phyloP scores from a whole-genome alignment of 768 basidiomycete genomes.

The Mycena floridula region DNA sequence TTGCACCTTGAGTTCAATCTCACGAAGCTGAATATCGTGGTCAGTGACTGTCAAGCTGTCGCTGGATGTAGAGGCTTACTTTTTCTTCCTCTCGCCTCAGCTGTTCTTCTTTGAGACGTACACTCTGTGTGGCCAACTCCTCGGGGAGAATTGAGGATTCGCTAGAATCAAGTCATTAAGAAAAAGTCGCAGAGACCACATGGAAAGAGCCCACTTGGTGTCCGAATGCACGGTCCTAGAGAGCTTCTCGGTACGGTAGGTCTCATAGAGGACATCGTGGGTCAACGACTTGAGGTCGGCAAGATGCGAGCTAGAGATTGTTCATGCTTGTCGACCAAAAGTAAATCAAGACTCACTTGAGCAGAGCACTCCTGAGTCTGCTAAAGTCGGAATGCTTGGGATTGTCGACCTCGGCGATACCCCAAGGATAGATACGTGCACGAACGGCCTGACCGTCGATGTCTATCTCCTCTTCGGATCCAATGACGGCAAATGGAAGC shows the following conservation, averaged over 20 bases:
- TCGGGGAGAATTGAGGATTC: slow-evolving; percentile 92
- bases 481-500: slow-evolving; percentile 95
- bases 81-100: slow-evolving; percentile 96
- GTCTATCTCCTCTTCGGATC: slow-evolving; percentile 95
- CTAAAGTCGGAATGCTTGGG: slow-evolving; percentile 99
- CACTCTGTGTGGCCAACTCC: slow-evolving; percentile 93
- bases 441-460: slow-evolving; percentile 88
- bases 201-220: slow-evolving; percentile 46
- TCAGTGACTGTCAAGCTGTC: slow-evolving; percentile 1
- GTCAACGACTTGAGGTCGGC: slow-evolving; percentile 92
- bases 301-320: slow-evolving; percentile 69
- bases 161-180: slow-evolving; percentile 32
- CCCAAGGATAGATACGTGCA: slow-evolving; percentile 97
- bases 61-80: slow-evolving; percentile 29
- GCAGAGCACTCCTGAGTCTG: slow-evolving; percentile 82
- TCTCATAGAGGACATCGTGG: slow-evolving; percentile 92
- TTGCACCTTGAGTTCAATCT: slow-evolving; percentile 97
- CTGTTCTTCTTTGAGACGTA: slow-evolving; percentile 98
- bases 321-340: background rate
- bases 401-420: slow-evolving; percentile 97
- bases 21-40: slow-evolving; percentile 59
- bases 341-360: slow-evolving; percentile 57
- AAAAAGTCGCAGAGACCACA: background rate
- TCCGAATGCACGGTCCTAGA: slow-evolving; percentile 84
- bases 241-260: slow-evolving; percentile 96